Evolutionary conservation across 352 stramenopile genomes (phyloP).

Genomic region (Pelagophyceae sp.): DNA sequence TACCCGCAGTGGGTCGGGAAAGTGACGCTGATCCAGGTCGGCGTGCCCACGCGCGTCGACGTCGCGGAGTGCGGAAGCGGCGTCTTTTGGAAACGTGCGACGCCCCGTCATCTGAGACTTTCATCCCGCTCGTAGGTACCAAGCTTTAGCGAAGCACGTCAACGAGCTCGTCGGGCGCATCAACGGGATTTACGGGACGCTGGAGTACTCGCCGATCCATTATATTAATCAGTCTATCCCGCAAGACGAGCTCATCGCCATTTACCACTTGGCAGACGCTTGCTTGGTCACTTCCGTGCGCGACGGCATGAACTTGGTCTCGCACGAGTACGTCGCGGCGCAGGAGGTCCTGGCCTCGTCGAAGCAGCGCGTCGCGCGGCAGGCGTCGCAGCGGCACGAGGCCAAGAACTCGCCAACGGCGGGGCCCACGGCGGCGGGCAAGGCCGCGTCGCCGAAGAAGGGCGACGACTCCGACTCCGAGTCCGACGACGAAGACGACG

Average conservation of each 20-base stretch:
- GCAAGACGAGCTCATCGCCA: constrained; percentile 67
- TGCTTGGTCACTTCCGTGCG: constrained; percentile 74
- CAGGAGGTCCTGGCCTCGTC: constrained; percentile 38
- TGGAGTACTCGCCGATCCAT: constrained; percentile 71
- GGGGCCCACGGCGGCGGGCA: constrained; percentile 28
- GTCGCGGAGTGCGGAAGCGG: background rate
- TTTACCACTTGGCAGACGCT: constrained; percentile 75
- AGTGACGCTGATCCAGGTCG: constrained; percentile 84
- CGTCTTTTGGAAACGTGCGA: background rate
- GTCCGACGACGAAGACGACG: constrained; percentile 22
- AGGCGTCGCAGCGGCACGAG: background rate
- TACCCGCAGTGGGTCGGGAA: constrained; percentile 75
- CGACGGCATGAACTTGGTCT: constrained; percentile 78
- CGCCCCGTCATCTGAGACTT: constrained; percentile 49
- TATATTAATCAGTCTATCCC: constrained; percentile 64
- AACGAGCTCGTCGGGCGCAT: constrained; percentile 75
- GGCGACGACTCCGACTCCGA: background rate
- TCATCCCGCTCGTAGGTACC: too few species aligned
- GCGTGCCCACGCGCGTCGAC: constrained; percentile 69
- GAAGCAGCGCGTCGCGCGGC: background rate
- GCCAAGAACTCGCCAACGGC: background rate
- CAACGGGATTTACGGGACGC: constrained; percentile 67
- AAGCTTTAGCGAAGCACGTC: constrained; percentile 61
- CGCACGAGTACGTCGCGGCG: constrained; percentile 73
- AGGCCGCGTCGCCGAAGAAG: background rate